These are phyloP conservation scores for Solanum etuberosum DNA, from an alignment of 257 asterid genomes.

Conservation along the genomic window DNA sequence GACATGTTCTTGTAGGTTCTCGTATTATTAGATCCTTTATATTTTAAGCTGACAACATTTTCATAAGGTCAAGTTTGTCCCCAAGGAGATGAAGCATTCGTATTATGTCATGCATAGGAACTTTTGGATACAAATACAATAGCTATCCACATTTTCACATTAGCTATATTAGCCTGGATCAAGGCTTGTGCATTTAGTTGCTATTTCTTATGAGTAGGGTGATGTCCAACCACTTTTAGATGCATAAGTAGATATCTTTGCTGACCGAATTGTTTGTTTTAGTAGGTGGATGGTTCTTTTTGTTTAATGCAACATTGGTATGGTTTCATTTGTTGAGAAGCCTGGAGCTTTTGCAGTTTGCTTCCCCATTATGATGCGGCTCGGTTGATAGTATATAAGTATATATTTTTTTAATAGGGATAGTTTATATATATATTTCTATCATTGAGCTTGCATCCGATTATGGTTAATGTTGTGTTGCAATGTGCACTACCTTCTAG, in stretches of 20 bases:
- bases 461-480: neutral
- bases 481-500: neutral
- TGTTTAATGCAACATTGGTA: neutral
- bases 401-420: neutral
- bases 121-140: neutral
- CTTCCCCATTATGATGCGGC: neutral
- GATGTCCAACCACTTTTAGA: neutral
- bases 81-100: neutral
- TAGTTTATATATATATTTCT: neutral
- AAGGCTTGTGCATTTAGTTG: neutral
- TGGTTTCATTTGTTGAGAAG: neutral
- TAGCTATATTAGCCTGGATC: neutral
- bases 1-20: neutral
- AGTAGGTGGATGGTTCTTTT: neutral
- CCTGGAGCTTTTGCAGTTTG: neutral
- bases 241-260: neutral
- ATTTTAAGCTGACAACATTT: neutral
- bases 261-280: neutral
- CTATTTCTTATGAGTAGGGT: neutral
- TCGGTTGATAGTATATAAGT: neutral
- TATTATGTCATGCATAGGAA: neutral
- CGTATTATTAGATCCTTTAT: neutral
- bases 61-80: neutral
- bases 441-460: neutral
- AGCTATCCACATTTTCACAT: neutral